Evolutionary conservation across 2,329 filamentous ascomycete genomes (phyloP).

Genomic region (Diaporthe capsici): DNA sequence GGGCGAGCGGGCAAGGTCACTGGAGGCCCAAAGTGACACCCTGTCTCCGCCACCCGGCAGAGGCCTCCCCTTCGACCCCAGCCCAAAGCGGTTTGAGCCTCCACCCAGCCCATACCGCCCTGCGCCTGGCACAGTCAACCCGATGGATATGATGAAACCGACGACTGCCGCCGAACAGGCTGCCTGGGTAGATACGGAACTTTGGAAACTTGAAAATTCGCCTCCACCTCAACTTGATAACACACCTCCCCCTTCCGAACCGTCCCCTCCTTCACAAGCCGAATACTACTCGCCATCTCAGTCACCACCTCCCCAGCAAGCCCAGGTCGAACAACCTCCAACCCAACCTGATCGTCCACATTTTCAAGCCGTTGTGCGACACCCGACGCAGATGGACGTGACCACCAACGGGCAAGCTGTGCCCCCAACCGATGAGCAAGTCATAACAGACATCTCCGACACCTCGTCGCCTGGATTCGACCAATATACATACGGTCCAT

Average conservation of each 20-base stretch:
- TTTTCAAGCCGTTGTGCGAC: slow-evolving; percentile 41
- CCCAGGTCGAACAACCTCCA: slow-evolving; percentile 19
- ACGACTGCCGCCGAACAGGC: slow-evolving; percentile 53
- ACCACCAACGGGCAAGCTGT: slow-evolving; percentile 40
- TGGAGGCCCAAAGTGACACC: slow-evolving; percentile 22
- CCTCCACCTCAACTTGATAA: slow-evolving; percentile 44
- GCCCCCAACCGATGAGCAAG: slow-evolving; percentile 41
- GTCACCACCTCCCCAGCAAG: slow-evolving; percentile 17
- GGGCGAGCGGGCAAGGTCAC: slow-evolving; percentile 14
- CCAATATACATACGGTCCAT: slow-evolving; percentile 54
- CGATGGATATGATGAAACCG: slow-evolving; percentile 67
- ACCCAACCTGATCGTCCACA: slow-evolving; percentile 38
- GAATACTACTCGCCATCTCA: slow-evolving; percentile 29
- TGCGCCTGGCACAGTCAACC: slow-evolving; percentile 64
- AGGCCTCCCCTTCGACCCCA: slow-evolving; percentile 39
- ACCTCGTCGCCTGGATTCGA: slow-evolving; percentile 55
- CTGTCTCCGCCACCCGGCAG: slow-evolving; percentile 38
- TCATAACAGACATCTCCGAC: slow-evolving; percentile 52
- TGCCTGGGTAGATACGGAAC: slow-evolving; percentile 52
- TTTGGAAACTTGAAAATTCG: slow-evolving; percentile 52
- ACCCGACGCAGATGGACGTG: slow-evolving; percentile 42
- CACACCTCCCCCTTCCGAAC: slow-evolving; percentile 32
- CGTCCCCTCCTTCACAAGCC: slow-evolving; percentile 32
- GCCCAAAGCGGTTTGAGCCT: slow-evolving; percentile 44
- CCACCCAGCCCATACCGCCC: slow-evolving; percentile 50